phyloP scores from a whole-genome alignment of 176 grass and related monocot species.

The Eremochloa ophiuroides region DNA sequence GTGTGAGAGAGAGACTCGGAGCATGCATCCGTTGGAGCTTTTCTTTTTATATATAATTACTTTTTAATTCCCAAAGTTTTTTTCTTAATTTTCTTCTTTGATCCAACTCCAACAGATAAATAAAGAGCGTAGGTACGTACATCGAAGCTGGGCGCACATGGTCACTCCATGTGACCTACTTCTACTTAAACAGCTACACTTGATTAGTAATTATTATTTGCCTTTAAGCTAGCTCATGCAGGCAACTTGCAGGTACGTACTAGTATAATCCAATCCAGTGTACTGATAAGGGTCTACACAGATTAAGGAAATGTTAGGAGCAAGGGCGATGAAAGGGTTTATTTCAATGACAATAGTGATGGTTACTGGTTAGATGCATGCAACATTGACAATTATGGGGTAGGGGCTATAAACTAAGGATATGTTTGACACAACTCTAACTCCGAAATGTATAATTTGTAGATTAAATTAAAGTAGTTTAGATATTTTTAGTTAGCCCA shows the following conservation, averaged over 20 bases:
- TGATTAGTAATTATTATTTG: constrained; percentile 21
- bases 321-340: background rate
- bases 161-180: constrained; percentile 39
- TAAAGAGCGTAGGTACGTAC: background rate
- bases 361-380: background rate
- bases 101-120: too few species aligned
- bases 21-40: constrained; percentile 17
- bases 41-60: background rate
- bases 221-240: background rate
- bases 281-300: background rate
- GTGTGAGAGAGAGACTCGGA: background rate
- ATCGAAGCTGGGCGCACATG: constrained; percentile 44
- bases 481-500: too few species aligned
- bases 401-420: too few species aligned
- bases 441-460: too few species aligned
- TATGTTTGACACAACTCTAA: too few species aligned
- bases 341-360: background rate
- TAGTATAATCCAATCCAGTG: background rate
- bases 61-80: background rate
- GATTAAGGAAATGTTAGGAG: too few species aligned
- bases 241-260: constrained; percentile 8
- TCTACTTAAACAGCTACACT: background rate
- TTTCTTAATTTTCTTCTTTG: background rate
- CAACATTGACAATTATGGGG: too few species aligned
- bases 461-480: too few species aligned